These are phyloP conservation scores for Tulasnella sp. DNA, from an alignment of 768 basidiomycete species.

Conservation along the genomic window DNA sequence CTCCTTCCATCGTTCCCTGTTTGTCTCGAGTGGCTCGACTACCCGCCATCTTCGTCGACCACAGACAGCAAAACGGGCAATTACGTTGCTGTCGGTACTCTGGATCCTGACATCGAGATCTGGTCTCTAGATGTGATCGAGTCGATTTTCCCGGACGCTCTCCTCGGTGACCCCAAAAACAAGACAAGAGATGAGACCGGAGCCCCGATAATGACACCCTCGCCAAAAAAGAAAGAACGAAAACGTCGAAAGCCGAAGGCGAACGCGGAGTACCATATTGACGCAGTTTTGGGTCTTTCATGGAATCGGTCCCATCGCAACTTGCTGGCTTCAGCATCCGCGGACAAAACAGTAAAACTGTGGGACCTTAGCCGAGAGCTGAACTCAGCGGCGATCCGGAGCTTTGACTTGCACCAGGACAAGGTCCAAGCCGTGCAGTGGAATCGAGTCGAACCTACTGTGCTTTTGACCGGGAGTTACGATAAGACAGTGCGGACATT, in stretches of 20 bases:
- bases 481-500: constrained; percentile 94
- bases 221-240: constrained; percentile 93
- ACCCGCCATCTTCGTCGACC: constrained; percentile 55
- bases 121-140: constrained; percentile 95
- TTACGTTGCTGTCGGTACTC: constrained; percentile 93
- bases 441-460: constrained; percentile 84
- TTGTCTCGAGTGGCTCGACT: constrained; percentile 98
- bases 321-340: constrained; percentile 84
- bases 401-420: constrained; percentile 81
- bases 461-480: constrained; percentile 88
- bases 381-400: constrained; percentile 66
- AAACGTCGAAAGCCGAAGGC: constrained; percentile 53
- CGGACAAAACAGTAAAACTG: constrained; percentile 92
- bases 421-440: constrained; percentile 97
- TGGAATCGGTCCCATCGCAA: constrained; percentile 93
- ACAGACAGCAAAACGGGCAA: constrained; percentile 51
- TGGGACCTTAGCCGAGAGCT: constrained; percentile 75
- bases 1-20: constrained; percentile 97
- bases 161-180: constrained; percentile 83
- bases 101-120: constrained; percentile 98
- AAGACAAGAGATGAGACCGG: constrained; percentile 35
- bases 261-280: constrained; percentile 81
- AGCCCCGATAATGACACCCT: constrained; percentile 69
- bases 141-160: constrained; percentile 85
- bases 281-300: constrained; percentile 85